phyloP scores from a whole-genome alignment of 768 basidiomycete species.

The Leccinum uliginosum region DNA sequence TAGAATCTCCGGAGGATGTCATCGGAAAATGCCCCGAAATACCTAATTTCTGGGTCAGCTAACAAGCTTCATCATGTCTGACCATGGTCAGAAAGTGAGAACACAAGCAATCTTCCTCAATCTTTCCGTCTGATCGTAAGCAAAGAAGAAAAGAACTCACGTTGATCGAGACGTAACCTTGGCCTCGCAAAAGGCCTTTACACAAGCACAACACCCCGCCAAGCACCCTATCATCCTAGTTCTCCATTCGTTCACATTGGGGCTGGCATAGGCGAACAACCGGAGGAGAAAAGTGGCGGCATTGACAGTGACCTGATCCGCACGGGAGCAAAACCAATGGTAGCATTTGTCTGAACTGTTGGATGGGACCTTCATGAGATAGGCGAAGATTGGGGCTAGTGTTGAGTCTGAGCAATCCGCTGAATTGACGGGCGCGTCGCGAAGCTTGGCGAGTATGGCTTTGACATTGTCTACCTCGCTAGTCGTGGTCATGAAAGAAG shows the following conservation, averaged over 20 bases:
- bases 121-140: neutral
- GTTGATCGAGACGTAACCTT: constrained; percentile 63
- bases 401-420: constrained; percentile 43
- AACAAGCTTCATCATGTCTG: neutral
- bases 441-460: constrained; percentile 49
- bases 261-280: constrained; percentile 70
- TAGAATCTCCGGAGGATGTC: constrained; percentile 56
- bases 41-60: constrained; percentile 42
- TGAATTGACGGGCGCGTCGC: constrained; percentile 54
- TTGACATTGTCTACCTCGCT: constrained; percentile 37
- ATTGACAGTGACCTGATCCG: constrained; percentile 50
- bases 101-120: constrained; percentile 7
- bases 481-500: constrained; percentile 24
- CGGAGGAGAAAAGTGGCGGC: constrained; percentile 80
- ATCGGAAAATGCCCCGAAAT: constrained; percentile 63
- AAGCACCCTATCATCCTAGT: constrained; percentile 51
- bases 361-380: constrained; percentile 47
- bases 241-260: constrained; percentile 62
- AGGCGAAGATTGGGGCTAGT: constrained; percentile 46
- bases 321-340: constrained; percentile 83
- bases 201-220: constrained; percentile 63
- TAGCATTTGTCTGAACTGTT: constrained; percentile 34
- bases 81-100: constrained; percentile 7
- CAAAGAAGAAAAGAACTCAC: constrained; percentile 46
- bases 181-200: constrained; percentile 57